Conservation (phyloP, 225 moss, liverwort and hornwort species). For the Sphagnum contortum region DNA sequence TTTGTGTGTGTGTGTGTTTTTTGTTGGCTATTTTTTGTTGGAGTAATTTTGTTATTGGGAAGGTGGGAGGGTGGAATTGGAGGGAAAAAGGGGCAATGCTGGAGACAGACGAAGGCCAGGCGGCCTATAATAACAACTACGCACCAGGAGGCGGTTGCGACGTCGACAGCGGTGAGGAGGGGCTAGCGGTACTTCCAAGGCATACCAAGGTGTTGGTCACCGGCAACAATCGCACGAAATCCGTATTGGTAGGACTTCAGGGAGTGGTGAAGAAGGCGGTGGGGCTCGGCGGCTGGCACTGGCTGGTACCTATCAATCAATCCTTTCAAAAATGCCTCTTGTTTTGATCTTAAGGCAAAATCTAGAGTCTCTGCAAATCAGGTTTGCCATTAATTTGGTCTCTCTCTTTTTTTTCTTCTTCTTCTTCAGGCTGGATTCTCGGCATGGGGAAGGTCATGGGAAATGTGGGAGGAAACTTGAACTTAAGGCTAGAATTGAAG, state of each 20-base stretch:
- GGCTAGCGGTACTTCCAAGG: slow-evolving; percentile 46
- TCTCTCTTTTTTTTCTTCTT: background rate
- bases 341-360: background rate
- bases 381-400: background rate
- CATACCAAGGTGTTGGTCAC: slow-evolving; percentile 58
- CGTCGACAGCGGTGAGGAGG: slow-evolving; percentile 57
- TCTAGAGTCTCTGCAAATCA: background rate
- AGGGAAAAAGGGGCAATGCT: slow-evolving; percentile 36
- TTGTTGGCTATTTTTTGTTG: too few relatives aligned
- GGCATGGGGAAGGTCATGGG: too few relatives aligned
- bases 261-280: slow-evolving; percentile 64
- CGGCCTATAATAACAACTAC: slow-evolving; percentile 21
- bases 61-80: background rate
- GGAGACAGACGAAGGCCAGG: slow-evolving; percentile 53
- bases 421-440: background rate
- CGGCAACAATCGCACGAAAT: slow-evolving; percentile 62
- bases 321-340: too few relatives aligned
- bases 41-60: too few relatives aligned
- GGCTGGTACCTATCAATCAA: slow-evolving; percentile 31
- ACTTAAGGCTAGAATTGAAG: too few relatives aligned
- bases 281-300: slow-evolving; percentile 64
- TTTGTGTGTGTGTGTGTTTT: too few relatives aligned
- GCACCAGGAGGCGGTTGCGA: slow-evolving; percentile 18
- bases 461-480: too few relatives aligned
- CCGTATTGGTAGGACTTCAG: slow-evolving; percentile 54